Conservation (phyloP, 495 filamentous ascomycete genomes). For the Hyaloscypha hepaticicola region DNA sequence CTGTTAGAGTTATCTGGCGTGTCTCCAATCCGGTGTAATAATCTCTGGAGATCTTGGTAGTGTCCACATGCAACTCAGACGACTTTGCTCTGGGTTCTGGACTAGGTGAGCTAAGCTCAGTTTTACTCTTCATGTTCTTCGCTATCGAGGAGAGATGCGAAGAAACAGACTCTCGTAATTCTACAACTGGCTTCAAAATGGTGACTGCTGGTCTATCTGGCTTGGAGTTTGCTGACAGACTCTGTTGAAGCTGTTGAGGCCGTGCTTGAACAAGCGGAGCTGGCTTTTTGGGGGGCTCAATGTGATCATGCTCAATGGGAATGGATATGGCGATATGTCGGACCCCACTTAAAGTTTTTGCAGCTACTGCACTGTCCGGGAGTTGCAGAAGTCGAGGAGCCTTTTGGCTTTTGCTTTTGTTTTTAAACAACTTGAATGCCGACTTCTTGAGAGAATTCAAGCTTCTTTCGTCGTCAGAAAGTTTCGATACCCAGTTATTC, state of each 20-base stretch:
- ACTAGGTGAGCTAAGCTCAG: neutral
- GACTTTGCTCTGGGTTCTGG: conserved; percentile 1
- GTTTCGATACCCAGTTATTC: conserved; percentile 41
- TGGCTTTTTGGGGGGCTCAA: neutral
- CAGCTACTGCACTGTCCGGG: conserved; percentile 47
- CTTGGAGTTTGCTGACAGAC: conserved; percentile 1
- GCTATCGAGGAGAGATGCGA: conserved; percentile 11
- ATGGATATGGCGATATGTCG: conserved; percentile 54
- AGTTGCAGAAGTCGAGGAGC: conserved; percentile 36
- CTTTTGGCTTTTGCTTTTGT: conserved; percentile 22
- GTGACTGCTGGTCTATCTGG: conserved; percentile 21
- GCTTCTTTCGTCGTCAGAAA: conserved; percentile 31
- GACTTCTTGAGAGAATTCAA: conserved; percentile 30
- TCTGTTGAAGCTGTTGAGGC: neutral
- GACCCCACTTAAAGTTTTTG: conserved; percentile 41
- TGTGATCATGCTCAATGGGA: conserved; percentile 34
- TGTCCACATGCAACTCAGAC: conserved; percentile 5
- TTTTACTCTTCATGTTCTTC: neutral
- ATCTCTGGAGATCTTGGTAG: conserved; percentile 13
- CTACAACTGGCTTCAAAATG: conserved; percentile 30
- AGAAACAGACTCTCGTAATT: conserved; percentile 34
- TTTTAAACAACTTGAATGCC: conserved; percentile 28
- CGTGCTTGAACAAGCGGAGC: neutral
- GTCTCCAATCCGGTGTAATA: conserved; percentile 15
- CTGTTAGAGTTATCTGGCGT: neutral